These are phyloP conservation scores for Halenospora varia DNA, from an alignment of 495 filamentous ascomycete genomes.

Conservation along the genomic window DNA sequence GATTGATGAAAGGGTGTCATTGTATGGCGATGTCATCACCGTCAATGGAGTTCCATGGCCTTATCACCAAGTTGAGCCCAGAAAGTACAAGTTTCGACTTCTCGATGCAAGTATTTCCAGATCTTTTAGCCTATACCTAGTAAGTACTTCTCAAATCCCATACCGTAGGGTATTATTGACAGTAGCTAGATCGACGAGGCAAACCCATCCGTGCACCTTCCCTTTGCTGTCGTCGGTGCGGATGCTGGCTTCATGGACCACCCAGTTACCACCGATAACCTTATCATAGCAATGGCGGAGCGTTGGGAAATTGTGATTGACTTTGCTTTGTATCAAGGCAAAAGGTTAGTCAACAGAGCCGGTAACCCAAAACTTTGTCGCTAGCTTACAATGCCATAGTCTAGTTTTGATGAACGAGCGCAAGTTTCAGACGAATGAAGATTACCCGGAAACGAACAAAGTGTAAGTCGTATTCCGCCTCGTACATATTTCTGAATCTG, in stretches of 20 bases:
- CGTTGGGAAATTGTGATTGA: constrained; percentile 53
- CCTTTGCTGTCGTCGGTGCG: constrained; percentile 46
- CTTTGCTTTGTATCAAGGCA: constrained; percentile 40
- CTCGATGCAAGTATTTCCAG: constrained; percentile 45
- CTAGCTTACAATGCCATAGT: no score
- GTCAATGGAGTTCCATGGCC: constrained; percentile 58
- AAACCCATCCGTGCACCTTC: constrained; percentile 15
- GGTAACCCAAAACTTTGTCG: no score
- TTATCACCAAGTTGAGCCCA: constrained; percentile 46
- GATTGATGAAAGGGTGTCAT: constrained; percentile 32
- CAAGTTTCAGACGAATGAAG: constrained; percentile 37
- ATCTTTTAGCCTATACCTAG: constrained; percentile 43
- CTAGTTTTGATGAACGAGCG: constrained; percentile 42
- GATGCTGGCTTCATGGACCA: constrained; percentile 43
- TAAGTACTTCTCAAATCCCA: neutral
- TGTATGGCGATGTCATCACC: constrained; percentile 52
- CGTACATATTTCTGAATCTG: neutral
- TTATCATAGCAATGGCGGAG: constrained; percentile 50
- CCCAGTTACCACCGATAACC: constrained; percentile 29
- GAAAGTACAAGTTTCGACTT: constrained; percentile 54
- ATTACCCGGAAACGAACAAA: constrained; percentile 44
- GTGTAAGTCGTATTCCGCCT: constrained; percentile 21
- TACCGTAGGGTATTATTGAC: neutral
- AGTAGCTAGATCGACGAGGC: neutral
- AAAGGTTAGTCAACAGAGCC: no score